Conservation (phyloP, 1,284 basidiomycete species). For the Moesziomyces antarcticus region DNA sequence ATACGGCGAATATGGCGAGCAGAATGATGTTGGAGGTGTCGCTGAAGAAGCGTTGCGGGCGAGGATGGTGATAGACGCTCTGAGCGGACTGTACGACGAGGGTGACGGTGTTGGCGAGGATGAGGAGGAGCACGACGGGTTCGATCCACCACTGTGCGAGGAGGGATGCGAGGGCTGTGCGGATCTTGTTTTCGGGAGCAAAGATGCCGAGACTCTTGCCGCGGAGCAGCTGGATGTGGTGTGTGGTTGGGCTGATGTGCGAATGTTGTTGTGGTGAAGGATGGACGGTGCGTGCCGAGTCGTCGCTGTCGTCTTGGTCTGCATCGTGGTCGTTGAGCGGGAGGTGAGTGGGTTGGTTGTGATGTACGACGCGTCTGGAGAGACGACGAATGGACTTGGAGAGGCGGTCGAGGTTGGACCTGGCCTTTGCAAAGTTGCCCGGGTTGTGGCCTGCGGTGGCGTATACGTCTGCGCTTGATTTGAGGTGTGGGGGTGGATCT, state of each 20-base stretch:
- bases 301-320: slow-evolving; percentile 25
- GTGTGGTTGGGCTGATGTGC: slow-evolving; percentile 10
- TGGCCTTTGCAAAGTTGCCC: slow-evolving; percentile 30
- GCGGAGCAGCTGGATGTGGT: slow-evolving; percentile 71
- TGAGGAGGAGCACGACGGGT: slow-evolving; percentile 82
- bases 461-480: slow-evolving; percentile 48
- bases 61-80: slow-evolving; percentile 70
- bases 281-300: slow-evolving; percentile 27
- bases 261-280: neutral
- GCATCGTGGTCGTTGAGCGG: slow-evolving; percentile 43
- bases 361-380: slow-evolving; percentile 84
- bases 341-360: slow-evolving; percentile 60
- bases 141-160: slow-evolving; percentile 79
- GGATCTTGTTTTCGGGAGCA: slow-evolving; percentile 71
- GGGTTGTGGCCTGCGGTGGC: slow-evolving; percentile 20
- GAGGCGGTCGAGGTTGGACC: slow-evolving; percentile 42
- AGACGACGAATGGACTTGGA: slow-evolving; percentile 73
- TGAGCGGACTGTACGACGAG: slow-evolving; percentile 81
- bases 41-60: slow-evolving; percentile 80
- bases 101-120: slow-evolving; percentile 84
- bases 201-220: slow-evolving; percentile 84
- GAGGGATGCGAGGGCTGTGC: slow-evolving; percentile 34
- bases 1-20: slow-evolving; percentile 83
- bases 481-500: slow-evolving; percentile 17
- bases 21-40: slow-evolving; percentile 87